Evolutionary conservation across 768 basidiomycete species (phyloP).

Genomic region (Gymnopilus junonius): DNA sequence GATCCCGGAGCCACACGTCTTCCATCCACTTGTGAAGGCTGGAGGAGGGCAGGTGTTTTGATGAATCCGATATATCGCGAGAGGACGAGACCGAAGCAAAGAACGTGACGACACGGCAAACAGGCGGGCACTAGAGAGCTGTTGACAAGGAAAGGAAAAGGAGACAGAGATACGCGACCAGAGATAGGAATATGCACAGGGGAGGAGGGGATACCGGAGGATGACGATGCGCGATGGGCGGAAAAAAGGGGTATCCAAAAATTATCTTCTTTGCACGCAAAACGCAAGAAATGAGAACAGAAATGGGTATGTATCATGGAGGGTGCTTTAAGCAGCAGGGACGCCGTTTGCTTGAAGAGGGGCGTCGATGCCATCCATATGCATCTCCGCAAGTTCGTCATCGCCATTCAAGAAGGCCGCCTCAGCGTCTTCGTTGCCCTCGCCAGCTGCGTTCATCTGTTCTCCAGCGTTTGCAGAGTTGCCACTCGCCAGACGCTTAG

Average conservation of each 20-base stretch:
- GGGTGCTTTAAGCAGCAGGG: constrained; percentile 19
- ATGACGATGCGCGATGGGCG: constrained; percentile 10
- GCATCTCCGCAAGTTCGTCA: constrained; percentile 40
- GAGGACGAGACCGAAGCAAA: constrained; percentile 31
- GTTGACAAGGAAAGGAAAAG: constrained; percentile 19
- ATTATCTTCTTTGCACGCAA: constrained; percentile 21
- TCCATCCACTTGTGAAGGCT: constrained; percentile 44
- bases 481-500: constrained; percentile 49
- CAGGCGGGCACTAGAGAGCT: constrained; percentile 13
- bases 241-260: constrained; percentile 38
- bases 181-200: constrained; percentile 23
- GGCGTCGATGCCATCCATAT: constrained; percentile 42
- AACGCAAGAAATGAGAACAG: constrained; percentile 10
- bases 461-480: constrained; percentile 36
- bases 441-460: constrained; percentile 41
- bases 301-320: constrained; percentile 1
- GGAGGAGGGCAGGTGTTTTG: constrained; percentile 29
- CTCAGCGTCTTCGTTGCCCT: constrained; percentile 38
- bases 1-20: constrained; percentile 49
- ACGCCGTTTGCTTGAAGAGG: constrained; percentile 34
- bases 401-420: constrained; percentile 32
- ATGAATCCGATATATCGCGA: constrained; percentile 36
- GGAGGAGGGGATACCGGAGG: constrained; percentile 15
- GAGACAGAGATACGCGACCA: constrained; percentile 26
- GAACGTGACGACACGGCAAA: constrained; percentile 20